Percentiles rank a stretch among this genome's conserved stretches.
phyloP scores from a whole-genome alignment of 202 grass and related monocot species.

The Saccharum hybrid region DNA sequence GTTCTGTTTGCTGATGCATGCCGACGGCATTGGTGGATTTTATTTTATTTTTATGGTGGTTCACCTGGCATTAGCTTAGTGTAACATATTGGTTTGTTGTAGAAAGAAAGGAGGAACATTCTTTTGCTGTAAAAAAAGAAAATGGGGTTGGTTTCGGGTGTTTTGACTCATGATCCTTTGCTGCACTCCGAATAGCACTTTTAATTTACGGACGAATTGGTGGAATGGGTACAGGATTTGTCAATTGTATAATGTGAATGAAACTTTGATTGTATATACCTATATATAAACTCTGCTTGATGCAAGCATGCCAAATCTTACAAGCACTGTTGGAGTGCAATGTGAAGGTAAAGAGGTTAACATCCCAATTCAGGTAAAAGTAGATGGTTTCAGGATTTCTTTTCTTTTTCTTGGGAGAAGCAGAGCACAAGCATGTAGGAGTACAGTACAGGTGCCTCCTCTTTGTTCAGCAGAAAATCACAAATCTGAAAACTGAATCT shows the following conservation, averaged over 20 bases:
- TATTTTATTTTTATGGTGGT: conserved; percentile 5
- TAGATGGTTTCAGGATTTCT: no score
- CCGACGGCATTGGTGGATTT: not conserved
- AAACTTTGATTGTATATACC: not conserved
- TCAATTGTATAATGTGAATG: not conserved
- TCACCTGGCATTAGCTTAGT: not conserved
- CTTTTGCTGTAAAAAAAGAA: conserved; percentile 6
- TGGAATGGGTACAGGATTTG: not conserved
- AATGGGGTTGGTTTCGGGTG: not conserved
- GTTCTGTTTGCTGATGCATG: conserved; percentile 41
- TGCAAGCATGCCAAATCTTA: no score
- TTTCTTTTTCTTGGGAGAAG: no score
- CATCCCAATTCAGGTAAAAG: no score
- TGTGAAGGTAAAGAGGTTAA: no score
- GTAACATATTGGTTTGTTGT: conserved; percentile 25
- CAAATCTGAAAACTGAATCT: no score
- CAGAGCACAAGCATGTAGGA: no score
- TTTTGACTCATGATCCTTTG: conserved; percentile 2
- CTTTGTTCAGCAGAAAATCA: no score
- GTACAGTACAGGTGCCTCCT: no score
- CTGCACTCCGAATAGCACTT: not conserved
- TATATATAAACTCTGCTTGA: no score
- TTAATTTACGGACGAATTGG: not conserved
- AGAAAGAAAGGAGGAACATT: not conserved
- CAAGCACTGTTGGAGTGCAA: no score